Conservation (phyloP, 768 basidiomycete genomes). For the Tulasnella sp. region DNA sequence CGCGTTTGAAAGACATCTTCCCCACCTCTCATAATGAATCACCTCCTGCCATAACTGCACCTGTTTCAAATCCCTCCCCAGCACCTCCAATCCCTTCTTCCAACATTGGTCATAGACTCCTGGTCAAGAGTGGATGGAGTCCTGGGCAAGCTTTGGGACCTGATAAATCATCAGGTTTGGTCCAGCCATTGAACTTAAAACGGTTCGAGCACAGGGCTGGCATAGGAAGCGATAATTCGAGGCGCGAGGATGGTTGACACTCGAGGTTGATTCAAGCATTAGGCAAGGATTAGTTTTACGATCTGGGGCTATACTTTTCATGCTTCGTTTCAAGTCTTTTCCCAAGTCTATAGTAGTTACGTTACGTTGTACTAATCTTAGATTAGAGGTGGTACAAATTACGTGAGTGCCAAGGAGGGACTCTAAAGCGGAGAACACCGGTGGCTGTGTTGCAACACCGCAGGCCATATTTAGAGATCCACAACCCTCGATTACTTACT, state of each 20-base stretch:
- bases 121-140: slow-evolving; percentile 65
- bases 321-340: no score
- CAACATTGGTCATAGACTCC: slow-evolving; percentile 55
- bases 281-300: no score
- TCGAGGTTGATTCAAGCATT: not conserved
- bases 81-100: slow-evolving; percentile 37
- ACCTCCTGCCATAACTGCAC: slow-evolving; percentile 23
- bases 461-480: not conserved
- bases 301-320: no score
- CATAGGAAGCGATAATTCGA: not conserved
- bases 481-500: not conserved
- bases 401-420: no score
- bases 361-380: no score
- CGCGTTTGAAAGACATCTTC: no score
- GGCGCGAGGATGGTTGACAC: not conserved
- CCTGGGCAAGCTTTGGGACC: slow-evolving; percentile 43
- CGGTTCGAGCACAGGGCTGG: not conserved
- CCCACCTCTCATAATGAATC: no score
- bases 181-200: not conserved
- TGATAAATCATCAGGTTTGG: not conserved
- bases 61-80: no score
- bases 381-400: no score
- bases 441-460: not conserved
- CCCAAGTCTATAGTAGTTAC: no score
- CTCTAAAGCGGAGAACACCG: not conserved